These are phyloP conservation scores for Tylopilus sp. DNA, from an alignment of 768 basidiomycete species.

Conservation along the genomic window DNA sequence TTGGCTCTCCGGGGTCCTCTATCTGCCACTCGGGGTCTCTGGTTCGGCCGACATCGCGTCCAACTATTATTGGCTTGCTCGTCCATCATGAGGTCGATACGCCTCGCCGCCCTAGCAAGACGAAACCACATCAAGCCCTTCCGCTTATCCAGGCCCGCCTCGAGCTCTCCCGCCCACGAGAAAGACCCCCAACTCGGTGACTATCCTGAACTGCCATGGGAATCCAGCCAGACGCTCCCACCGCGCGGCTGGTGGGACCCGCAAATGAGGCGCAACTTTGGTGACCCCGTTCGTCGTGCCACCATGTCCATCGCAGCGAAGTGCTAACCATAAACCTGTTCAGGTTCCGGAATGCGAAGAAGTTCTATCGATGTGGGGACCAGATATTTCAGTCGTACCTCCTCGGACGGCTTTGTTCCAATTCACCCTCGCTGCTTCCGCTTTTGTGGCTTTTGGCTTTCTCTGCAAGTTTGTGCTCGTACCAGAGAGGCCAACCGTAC, in stretches of 20 bases:
- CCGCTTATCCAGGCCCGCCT: slow-evolving; percentile 11
- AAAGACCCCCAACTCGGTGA: slow-evolving; percentile 66
- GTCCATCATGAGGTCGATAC: slow-evolving; percentile 17
- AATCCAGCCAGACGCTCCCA: slow-evolving; percentile 61
- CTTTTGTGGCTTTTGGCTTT: slow-evolving; percentile 64
- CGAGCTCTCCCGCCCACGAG: slow-evolving; percentile 28
- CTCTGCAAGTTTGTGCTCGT: slow-evolving; percentile 51
- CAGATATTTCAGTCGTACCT: slow-evolving; percentile 62
- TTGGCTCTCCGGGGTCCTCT: slow-evolving; percentile 23
- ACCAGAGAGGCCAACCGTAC: slow-evolving; percentile 62
- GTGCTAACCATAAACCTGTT: slow-evolving; percentile 14
- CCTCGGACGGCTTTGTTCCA: slow-evolving; percentile 61
- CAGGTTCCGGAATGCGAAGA: slow-evolving; percentile 83
- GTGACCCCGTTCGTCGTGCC: slow-evolving; percentile 58
- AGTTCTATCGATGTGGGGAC: slow-evolving; percentile 83
- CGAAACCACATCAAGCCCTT: background rate
- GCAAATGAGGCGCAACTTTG: slow-evolving; percentile 76
- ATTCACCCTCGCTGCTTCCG: slow-evolving; percentile 56
- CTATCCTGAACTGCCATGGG: slow-evolving; percentile 69
- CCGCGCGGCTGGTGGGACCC: slow-evolving; percentile 73
- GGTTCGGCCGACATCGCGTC: background rate
- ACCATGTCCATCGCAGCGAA: slow-evolving; percentile 1
- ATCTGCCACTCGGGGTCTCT: slow-evolving; percentile 22
- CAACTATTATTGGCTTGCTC: slow-evolving; percentile 1
- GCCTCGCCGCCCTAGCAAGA: slow-evolving; percentile 9